Evolutionary conservation across 495 filamentous ascomycete genomes (phyloP), one percentile per base, ranked within the genome.

Genomic region (Cladorrhinum samala): DNA sequence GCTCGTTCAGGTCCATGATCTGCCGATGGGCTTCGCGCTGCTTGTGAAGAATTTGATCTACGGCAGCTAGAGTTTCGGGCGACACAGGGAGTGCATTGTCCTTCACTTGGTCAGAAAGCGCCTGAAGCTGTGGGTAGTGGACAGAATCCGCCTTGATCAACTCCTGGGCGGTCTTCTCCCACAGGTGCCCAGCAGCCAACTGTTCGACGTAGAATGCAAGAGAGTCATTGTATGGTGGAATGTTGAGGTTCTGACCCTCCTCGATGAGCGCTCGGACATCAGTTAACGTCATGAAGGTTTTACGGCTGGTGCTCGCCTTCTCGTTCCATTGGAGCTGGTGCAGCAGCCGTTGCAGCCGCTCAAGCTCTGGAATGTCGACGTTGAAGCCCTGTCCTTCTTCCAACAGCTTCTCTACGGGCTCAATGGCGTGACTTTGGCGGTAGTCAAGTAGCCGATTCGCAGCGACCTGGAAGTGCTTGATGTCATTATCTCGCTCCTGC

Each of bases 131-230:
- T 43, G 89, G 87, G 65, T 94, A 97, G 70, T 97, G 88, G 27
- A 96, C 84, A 13, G 83, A 72, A 53, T 98, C 93, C 18, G 87
- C 90, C 13, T 83, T 81, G 74, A 97, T 95, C 42, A 99, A 70
- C 68, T 99, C 91, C 62, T 91, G 87, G 17, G 90, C 93, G 70
- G 96, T 99, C 23, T 80, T 72, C 68, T 97, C 93, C 93, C 93
- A 99, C 50, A 87, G 75, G 58, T 91, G 79, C 25, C 92, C 93
- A 27, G 80, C 80, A 13, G 78, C 73, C 59, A 83, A 79, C 57
- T 93, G 85, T 36, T 91, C 86, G 59, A 81, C 82, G 65, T 89
- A 88, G 69, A 81, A 82, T 17, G 74, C 63, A 51, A 97, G 74
- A 51, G 89, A 83, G 50, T 90, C 86, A 57, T 95, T 87, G 60